Base-by-base conservation (phyloP, 805 yeast genomes). In the Wickerhamiella sergipiensis region DNA sequence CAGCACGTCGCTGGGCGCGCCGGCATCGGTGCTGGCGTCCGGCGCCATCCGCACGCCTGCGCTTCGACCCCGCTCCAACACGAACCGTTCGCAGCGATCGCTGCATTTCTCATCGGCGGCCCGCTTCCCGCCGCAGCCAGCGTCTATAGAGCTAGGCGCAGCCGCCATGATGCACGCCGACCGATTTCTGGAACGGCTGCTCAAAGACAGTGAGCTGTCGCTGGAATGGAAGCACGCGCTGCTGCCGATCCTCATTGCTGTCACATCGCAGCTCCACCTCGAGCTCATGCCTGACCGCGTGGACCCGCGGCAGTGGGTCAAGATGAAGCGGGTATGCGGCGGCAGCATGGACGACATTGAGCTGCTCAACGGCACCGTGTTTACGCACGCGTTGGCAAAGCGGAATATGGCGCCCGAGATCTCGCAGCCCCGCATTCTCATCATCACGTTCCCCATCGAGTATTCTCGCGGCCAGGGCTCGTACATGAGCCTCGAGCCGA, bases 371-470 rank as follows among this genome's bases (percentile, higher is more conserved):
- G 99, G 98, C 0, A 66, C 86, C 4, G 83, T 86, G 2, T 87
- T 89, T 65, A 83, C 97, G 0, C 87, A 88, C 57, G 78, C 81
- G 17, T 70, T 89, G 44, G 95, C 95, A 3, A 71, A 85, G 39
- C 85, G 82, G 60, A 64, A 76, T 1, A 94, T 92, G 98, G 77
- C 87, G 0, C 64, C 77, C 6, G 61, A 64, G 22, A 71, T 94
- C 7, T 59, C 62, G 0, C 73, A 77, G 48, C 97, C 99, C 0
- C 76, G 80, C 50, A 83, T 92, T 40, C 79, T 90, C 52, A 71
- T 94, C 17, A 73, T 92, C 6, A 81, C 88, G 72, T 92, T 92
- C 60, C 96, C 97, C 0, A 68, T 92, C 23, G 97, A 89, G 61
- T 92, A 87, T 57, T 71, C 80, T 52, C 79, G 82, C 53, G 80